Base-by-base conservation (phyloP, 225 moss, liverwort and hornwort genomes). In the Physcomitrellopsis africana region DNA sequence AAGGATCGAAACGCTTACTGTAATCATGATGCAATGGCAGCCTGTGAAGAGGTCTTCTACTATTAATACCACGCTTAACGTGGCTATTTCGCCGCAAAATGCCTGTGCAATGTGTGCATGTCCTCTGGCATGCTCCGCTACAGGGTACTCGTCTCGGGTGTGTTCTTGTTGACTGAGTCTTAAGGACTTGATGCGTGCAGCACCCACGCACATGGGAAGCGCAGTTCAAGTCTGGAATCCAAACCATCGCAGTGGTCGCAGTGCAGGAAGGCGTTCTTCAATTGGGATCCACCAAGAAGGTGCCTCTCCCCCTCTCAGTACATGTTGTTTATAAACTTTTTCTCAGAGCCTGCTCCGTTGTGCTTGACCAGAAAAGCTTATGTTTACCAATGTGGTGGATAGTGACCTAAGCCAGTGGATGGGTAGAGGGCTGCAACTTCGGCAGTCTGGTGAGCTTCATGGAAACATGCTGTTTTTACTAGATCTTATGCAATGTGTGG, bases 141-240 rank as follows among this genome's bases (percentile, higher is more conserved):
- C 24, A 15, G 41, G 41, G 10, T 19, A 20, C 23, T 66, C 64
- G 74, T 41, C 22, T 76, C 60, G 73, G 68, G 59, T 59, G 32
- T 80, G 72, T 37, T 37, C 32, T 22, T 58, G 13, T 26, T 2
- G 10, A 24, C 61, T 61, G 72, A 72, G 18, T 22, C 68, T 58
- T 62, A 57, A 26, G 37, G n/a, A 32, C 18, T 58, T 47, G n/a
- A 58, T 60, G 80, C 12, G 65, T 76, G 79, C 81, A 89, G 89
- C 86, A 89, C 77, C 89, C 89, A 12, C 86, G 89, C 23, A 89
- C 89, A 52, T 89, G 89, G 89, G 89, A 89, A 66, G 83, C 79
- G 19, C 89, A 89, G 79, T 89, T 89, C 74, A 89, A 86, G 64
- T 81, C 89, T 22, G 89, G 89, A 22, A 89, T 89, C 44, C 89